Conservation (phyloP, 768 basidiomycete species). For the Leucosporidium scottii region DNA sequence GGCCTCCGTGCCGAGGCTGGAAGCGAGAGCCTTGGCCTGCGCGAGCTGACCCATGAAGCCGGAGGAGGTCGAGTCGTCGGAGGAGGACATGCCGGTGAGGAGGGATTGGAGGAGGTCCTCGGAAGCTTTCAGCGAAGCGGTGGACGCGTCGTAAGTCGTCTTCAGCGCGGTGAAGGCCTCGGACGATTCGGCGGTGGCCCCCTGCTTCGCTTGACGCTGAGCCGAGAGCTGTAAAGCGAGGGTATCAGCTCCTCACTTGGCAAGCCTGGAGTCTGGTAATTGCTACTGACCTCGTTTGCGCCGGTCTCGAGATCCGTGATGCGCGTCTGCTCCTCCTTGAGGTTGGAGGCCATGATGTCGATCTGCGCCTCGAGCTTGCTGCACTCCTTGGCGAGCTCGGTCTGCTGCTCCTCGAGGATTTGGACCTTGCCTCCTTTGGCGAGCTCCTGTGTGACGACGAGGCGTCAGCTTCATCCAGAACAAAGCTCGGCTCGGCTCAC, state of each 20-base stretch:
- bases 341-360: slow-evolving; percentile 66
- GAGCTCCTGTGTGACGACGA: slow-evolving; percentile 54
- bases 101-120: slow-evolving; percentile 95
- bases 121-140: slow-evolving; percentile 58
- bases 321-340: slow-evolving; percentile 69
- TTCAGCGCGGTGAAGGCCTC: slow-evolving; percentile 58
- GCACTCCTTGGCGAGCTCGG: slow-evolving; percentile 66
- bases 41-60: slow-evolving; percentile 97
- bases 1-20: slow-evolving; percentile 73
- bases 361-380: slow-evolving; percentile 77
- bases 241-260: neutral
- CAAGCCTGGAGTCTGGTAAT: neutral
- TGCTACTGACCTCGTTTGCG: slow-evolving; percentile 54
- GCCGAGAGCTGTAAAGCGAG: slow-evolving; percentile 50
- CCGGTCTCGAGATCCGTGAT: slow-evolving; percentile 52
- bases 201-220: slow-evolving; percentile 55
- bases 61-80: slow-evolving; percentile 58
- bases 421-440: slow-evolving; percentile 88
- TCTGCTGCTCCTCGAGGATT: slow-evolving; percentile 71
- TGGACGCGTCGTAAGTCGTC: slow-evolving; percentile 57
- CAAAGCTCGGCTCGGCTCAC: slow-evolving; percentile 30
- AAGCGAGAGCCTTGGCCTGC: slow-evolving; percentile 64
- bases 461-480: slow-evolving; percentile 3
- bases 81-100: slow-evolving; percentile 79
- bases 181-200: slow-evolving; percentile 54